These are phyloP conservation scores for Nyctanthes arbortristis DNA, from an alignment of 257 asterid genomes.

Conservation along the genomic window DNA sequence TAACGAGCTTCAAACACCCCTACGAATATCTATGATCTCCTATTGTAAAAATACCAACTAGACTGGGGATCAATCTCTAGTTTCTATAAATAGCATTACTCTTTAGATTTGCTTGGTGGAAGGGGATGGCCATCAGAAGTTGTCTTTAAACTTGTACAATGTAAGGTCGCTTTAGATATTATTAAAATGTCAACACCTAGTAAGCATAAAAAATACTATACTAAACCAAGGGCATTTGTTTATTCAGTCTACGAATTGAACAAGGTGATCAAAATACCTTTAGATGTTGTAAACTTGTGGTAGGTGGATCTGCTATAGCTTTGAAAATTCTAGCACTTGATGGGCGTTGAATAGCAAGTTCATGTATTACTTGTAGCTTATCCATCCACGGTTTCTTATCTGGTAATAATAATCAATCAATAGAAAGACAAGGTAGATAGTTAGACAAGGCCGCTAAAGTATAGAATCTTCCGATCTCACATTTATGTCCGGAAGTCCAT, in stretches of 20 bases:
- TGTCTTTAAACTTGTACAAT: neutral
- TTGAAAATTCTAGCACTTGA: slow-evolving; percentile 76
- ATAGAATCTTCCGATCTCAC: neutral
- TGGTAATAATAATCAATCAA: slow-evolving; percentile 20
- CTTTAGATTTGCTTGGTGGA: no score
- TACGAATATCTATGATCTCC: no score
- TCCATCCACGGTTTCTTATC: slow-evolving; percentile 98
- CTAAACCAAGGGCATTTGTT: neutral
- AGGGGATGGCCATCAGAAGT: no score
- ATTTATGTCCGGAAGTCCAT: neutral
- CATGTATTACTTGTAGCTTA: slow-evolving; percentile 69
- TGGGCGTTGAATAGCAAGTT: slow-evolving; percentile 60
- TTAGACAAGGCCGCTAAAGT: slow-evolving; percentile 14
- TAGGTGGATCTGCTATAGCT: slow-evolving; percentile 97
- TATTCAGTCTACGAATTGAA: neutral
- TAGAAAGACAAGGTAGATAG: neutral
- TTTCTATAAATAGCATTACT: no score
- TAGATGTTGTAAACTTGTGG: slow-evolving; percentile 93
- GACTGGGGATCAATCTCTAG: no score
- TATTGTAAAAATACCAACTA: no score
- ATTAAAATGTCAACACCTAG: neutral
- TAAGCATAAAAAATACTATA: neutral
- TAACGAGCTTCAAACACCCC: no score
- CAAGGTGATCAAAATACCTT: slow-evolving; percentile 47
- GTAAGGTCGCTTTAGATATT: neutral